Conservation (phyloP, 2,329 filamentous ascomycete genomes). For the Botrytis tulipae region DNA sequence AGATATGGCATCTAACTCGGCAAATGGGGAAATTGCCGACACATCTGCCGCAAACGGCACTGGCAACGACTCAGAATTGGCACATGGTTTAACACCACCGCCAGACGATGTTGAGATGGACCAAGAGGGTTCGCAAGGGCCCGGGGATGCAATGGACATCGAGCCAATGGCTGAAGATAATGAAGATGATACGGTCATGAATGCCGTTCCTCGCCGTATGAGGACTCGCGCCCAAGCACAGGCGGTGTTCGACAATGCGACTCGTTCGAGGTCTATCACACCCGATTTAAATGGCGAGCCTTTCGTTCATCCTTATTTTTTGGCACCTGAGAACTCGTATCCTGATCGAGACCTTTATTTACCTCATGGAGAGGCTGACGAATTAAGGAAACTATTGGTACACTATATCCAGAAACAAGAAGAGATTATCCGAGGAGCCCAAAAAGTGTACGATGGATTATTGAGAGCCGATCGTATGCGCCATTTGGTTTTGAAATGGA, state of each 20-base stretch:
- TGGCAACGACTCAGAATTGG: not conserved
- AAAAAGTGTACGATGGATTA: constrained; percentile 67
- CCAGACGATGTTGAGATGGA: constrained; percentile 23
- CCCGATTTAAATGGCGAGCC: constrained; percentile 49
- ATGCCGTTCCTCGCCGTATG: constrained; percentile 50
- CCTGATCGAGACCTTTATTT: constrained; percentile 71
- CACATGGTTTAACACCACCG: not conserved
- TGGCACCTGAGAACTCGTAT: constrained; percentile 59
- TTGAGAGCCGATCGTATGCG: constrained; percentile 71
- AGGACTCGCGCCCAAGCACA: constrained; percentile 53
- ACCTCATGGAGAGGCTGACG: constrained; percentile 71
- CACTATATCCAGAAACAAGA: constrained; percentile 84
- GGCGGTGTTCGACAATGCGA: constrained; percentile 41
- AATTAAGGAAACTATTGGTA: constrained; percentile 70
- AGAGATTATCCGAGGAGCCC: constrained; percentile 71
- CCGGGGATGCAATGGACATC: constrained; percentile 12
- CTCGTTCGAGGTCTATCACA: constrained; percentile 39
- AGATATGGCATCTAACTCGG: not conserved
- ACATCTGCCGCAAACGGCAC: not conserved
- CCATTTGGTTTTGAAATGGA: constrained; percentile 69
- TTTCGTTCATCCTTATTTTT: constrained; percentile 73
- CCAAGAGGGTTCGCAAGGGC: constrained; percentile 13
- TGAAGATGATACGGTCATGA: constrained; percentile 44
- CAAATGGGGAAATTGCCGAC: not conserved
- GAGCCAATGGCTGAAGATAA: constrained; percentile 39